These are phyloP conservation scores for Primulina tabacum DNA, from an alignment of 257 asterid species.

Conservation along the genomic window DNA sequence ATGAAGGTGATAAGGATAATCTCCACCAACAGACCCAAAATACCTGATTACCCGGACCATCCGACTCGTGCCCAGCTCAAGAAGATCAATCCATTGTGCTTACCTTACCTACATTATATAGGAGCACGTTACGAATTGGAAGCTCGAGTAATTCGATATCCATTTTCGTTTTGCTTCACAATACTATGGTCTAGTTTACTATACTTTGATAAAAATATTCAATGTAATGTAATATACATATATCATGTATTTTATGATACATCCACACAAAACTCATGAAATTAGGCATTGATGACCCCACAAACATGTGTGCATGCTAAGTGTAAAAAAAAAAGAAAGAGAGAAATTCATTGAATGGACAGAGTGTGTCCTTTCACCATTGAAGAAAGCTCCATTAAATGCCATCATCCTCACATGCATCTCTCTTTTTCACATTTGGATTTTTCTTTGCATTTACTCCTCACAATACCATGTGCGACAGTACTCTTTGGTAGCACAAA, in stretches of 20 bases:
- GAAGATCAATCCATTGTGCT: no score
- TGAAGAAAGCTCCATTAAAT: constrained; percentile 38
- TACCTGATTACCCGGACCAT: no score
- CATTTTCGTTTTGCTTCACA: constrained; percentile 16
- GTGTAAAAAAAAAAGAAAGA: background rate
- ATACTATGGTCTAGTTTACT: no score
- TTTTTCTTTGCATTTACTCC: constrained; percentile 38
- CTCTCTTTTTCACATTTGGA: constrained; percentile 25
- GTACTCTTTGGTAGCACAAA: constrained; percentile 18
- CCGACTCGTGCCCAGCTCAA: no score
- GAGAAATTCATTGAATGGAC: constrained; percentile 28
- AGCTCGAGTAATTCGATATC: no score
- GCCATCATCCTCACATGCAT: constrained; percentile 34
- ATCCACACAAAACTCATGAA: background rate
- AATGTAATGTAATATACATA: no score
- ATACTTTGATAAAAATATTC: no score
- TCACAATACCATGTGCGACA: constrained; percentile 17
- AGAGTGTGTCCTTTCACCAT: constrained; percentile 45
- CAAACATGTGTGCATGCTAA: background rate
- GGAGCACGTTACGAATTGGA: no score
- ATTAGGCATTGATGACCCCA: background rate
- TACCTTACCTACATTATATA: no score
- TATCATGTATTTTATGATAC: no score
- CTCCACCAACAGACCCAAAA: no score
- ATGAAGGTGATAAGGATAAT: no score